A percentile compares a stretch with the other conserved stretches of the same genome.
Evolutionary conservation across 2,329 filamentous ascomycete genomes (phyloP).

Genomic region (Tolypocladium paradoxum): DNA sequence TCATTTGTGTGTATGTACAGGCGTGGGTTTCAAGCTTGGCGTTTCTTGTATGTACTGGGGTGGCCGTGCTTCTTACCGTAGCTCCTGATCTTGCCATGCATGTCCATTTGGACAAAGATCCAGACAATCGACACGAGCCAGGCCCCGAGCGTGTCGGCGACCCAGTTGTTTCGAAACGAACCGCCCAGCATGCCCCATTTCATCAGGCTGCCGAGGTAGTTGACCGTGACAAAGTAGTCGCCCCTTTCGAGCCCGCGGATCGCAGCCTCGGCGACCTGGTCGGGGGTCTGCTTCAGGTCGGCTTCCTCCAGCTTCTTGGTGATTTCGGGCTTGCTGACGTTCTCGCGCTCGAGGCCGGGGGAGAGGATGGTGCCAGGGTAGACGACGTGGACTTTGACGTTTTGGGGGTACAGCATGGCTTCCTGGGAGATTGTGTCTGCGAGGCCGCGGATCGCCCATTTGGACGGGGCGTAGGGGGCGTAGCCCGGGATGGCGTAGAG

Average conservation of each 20-base stretch:
- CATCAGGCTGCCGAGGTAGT: slow-evolving; percentile 62
- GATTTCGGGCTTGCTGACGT: slow-evolving; percentile 67
- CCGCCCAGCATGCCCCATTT: slow-evolving; percentile 49
- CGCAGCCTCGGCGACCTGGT: slow-evolving; percentile 60
- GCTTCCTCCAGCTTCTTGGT: slow-evolving; percentile 70
- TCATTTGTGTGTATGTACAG: background rate
- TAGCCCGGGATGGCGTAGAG: slow-evolving; percentile 77
- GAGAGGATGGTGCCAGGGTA: slow-evolving; percentile 75
- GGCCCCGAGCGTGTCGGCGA: slow-evolving; percentile 47
- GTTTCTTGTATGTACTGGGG: slow-evolving; percentile 36
- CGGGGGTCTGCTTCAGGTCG: slow-evolving; percentile 70
- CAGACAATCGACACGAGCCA: slow-evolving; percentile 44
- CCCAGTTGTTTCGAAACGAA: slow-evolving; percentile 44
- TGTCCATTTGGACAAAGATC: slow-evolving; percentile 44
- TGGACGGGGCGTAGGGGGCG: slow-evolving; percentile 69
- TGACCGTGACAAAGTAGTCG: slow-evolving; percentile 68
- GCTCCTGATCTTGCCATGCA: slow-evolving; percentile 46
- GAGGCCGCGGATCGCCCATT: slow-evolving; percentile 73
- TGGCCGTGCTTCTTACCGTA: slow-evolving; percentile 49
- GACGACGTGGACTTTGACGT: slow-evolving; percentile 71
- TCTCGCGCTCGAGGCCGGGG: slow-evolving; percentile 66
- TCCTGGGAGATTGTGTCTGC: slow-evolving; percentile 79
- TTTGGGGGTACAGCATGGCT: slow-evolving; percentile 73
- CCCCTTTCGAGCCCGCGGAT: slow-evolving; percentile 71
- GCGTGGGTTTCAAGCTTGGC: slow-evolving; percentile 4